Base-by-base conservation (phyloP, 306 rosid species). In the Malus sylvestris region DNA sequence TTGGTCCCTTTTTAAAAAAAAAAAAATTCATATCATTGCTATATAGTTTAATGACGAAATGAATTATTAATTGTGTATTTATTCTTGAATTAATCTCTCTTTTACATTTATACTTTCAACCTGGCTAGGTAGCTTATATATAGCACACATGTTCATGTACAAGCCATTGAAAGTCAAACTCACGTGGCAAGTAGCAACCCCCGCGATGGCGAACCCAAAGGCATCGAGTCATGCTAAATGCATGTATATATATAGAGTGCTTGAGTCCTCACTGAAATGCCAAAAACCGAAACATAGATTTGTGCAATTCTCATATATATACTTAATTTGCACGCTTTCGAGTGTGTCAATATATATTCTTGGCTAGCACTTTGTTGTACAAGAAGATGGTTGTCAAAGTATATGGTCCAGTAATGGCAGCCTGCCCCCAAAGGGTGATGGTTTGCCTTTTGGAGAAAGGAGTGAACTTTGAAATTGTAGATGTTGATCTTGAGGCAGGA, bases 371-470 rank as follows among this genome's bases (percentile, higher is more conserved):
- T 53, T 53, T 53, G 16, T 18, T 53, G 4, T 10, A 58, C 11
- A 22, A 58, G 6, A 61, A 80, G 73, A 92, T 88, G 97, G 93
- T 62, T 8, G 88, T 90, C 71, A 92, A 88, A 79, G 92, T 92
- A 0, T 88, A 84, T 51, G 91, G 89, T 16, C 32, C 84, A 35
- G 10, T 53, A 2, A 61, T 13, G 38, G 71, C 91, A 70, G 93
- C 87, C 0, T 90, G 97, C 75, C 74, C 91, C 20, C 97, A 90
- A 42, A 87, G 96, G 60, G 96, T 90, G 52, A 19, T 90, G 44
- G 81, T 76, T 83, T 92, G 97, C 72, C 88, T 92, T 64, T 45
- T 87, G n/a, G 97, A 92, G 81, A 87, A 87, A 76, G 92, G 20
- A 5, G 79, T 92, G 1, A 89, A 92, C 1, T 92, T 90, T 63